Evolutionary conservation across 2,329 filamentous ascomycete genomes (phyloP).

Genomic region (Fusarium equiseti): DNA sequence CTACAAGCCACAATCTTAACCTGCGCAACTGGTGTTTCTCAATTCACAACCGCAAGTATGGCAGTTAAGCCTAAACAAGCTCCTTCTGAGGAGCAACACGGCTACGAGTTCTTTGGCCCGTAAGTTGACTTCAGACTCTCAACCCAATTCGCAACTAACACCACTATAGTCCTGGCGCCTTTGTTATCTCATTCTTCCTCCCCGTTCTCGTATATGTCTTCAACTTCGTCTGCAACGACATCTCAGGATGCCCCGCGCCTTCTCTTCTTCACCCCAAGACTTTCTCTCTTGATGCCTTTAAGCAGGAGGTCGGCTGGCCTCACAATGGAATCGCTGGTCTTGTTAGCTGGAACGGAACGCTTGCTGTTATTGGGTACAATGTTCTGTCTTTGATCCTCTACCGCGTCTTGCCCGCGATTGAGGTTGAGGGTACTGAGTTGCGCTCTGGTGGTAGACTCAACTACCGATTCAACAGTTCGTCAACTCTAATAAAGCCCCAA

Average conservation of each 20-base stretch:
- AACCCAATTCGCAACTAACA: conserved; percentile 11
- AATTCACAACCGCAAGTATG: conserved; percentile 47
- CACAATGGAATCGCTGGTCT: conserved; percentile 76
- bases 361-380: conserved; percentile 83
- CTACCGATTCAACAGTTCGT: conserved; percentile 83
- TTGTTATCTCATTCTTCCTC: conserved; percentile 82
- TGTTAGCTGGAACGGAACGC: conserved; percentile 74
- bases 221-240: conserved; percentile 90
- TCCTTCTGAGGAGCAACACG: conserved; percentile 53
- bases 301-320: conserved; percentile 86
- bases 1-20: background rate
- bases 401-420: conserved; percentile 78
- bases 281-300: conserved; percentile 78
- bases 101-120: conserved; percentile 67
- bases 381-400: conserved; percentile 80
- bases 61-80: conserved; percentile 47
- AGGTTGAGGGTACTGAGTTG: conserved; percentile 77
- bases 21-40: conserved; percentile 3
- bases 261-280: conserved; percentile 80
- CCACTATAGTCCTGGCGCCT: conserved; percentile 75
- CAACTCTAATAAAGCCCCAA: conserved; percentile 17
- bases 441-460: conserved; percentile 78
- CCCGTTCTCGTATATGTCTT: conserved; percentile 83
- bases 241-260: conserved; percentile 89
- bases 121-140: conserved; percentile 48